phyloP scores from a whole-genome alignment of 2,329 filamentous ascomycete genomes.

The Lomentospora prolificans region DNA sequence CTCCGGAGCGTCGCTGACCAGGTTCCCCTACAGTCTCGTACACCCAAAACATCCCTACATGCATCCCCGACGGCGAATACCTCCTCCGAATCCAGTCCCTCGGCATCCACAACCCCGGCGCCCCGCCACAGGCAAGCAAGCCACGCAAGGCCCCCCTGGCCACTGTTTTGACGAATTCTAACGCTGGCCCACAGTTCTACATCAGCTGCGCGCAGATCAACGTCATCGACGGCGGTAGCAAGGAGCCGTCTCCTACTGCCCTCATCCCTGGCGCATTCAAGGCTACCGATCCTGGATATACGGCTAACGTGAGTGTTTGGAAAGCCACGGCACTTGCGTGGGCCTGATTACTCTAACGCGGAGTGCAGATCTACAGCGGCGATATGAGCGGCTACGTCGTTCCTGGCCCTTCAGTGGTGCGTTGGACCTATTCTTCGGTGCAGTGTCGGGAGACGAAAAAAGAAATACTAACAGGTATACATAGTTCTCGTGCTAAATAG shows the following conservation, averaged over 20 bases:
- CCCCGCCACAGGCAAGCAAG: slow-evolving; percentile 19
- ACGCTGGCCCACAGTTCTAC: slow-evolving; percentile 28
- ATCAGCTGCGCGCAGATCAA: slow-evolving; percentile 34
- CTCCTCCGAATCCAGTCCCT: slow-evolving; percentile 49
- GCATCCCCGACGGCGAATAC: slow-evolving; percentile 46
- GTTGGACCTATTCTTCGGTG: background rate
- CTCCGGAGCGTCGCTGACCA: background rate
- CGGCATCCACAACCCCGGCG: slow-evolving; percentile 46
- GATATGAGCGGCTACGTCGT: slow-evolving; percentile 4
- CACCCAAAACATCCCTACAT: slow-evolving; percentile 33
- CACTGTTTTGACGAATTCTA: no score
- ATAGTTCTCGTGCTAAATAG: background rate
- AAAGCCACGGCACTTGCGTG: no score
- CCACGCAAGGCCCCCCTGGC: no score
- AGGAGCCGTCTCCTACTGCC: slow-evolving; percentile 28
- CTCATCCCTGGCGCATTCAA: slow-evolving; percentile 32
- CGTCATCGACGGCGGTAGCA: slow-evolving; percentile 31
- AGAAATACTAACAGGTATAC: background rate
- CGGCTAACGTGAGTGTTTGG: slow-evolving; percentile 14
- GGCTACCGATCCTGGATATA: slow-evolving; percentile 33
- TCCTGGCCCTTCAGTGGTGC: slow-evolving; percentile 5
- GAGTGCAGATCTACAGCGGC: slow-evolving; percentile 4
- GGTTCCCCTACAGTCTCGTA: slow-evolving; percentile 15
- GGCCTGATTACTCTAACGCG: background rate
- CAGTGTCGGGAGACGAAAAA: background rate